Conservation (phyloP, 2,329 filamentous ascomycete genomes). For the Venturia effusa region DNA sequence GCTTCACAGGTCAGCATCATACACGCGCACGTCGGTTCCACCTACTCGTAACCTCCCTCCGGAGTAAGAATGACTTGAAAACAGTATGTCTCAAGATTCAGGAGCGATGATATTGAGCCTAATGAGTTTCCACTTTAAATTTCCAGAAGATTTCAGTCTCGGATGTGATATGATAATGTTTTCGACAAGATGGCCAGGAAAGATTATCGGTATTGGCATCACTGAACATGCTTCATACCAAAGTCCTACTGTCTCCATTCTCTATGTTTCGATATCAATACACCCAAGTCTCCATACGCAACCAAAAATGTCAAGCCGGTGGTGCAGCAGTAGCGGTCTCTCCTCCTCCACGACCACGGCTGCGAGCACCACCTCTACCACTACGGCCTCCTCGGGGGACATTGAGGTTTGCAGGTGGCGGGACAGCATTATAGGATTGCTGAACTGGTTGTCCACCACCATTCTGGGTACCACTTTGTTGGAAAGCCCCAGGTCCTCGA, state of each 20-base stretch:
- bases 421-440: constrained; percentile 24
- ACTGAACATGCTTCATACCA: background rate
- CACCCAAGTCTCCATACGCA: background rate
- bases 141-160: background rate
- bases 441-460: background rate
- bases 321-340: background rate
- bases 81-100: too few species aligned
- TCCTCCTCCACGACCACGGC: constrained; percentile 8
- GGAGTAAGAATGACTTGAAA: too few species aligned
- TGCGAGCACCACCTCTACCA: constrained; percentile 13
- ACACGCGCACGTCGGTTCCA: too few species aligned
- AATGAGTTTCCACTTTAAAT: too few species aligned
- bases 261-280: background rate
- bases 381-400: constrained; percentile 17
- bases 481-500: background rate
- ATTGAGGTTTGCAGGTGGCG: constrained; percentile 22
- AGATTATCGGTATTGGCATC: background rate
- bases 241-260: background rate
- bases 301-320: background rate
- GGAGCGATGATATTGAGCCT: too few species aligned
- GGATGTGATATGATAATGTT: background rate
- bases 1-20: background rate
- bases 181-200: background rate
- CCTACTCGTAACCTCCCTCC: too few species aligned
- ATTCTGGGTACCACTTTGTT: background rate